Evolutionary conservation across 305 asterid genomes (phyloP).

Genomic region (Plantago rigida): DNA sequence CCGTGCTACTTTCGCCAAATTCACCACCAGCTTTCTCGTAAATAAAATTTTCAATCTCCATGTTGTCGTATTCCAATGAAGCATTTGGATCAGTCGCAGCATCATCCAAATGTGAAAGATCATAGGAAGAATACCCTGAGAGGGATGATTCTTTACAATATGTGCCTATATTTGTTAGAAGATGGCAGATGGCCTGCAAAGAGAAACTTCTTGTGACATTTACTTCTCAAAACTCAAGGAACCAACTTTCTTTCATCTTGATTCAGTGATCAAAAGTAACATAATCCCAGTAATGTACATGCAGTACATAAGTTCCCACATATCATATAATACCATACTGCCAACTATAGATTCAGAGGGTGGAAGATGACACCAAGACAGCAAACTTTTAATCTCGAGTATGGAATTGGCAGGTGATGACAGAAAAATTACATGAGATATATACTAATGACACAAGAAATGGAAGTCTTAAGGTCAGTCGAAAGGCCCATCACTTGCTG

Average conservation of each 20-base stretch:
- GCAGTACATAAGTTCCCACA: background rate
- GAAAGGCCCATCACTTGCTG: background rate
- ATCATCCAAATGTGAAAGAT: conserved; percentile 51
- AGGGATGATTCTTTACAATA: conserved; percentile 54
- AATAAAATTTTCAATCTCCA: conserved; percentile 57
- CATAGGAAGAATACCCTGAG: conserved; percentile 49
- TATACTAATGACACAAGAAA: too few relatives aligned
- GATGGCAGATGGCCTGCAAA: conserved; percentile 77
- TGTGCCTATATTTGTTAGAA: conserved; percentile 56
- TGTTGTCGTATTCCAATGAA: conserved; percentile 52
- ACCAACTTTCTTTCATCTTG: conserved; percentile 8
- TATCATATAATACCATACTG: too few relatives aligned
- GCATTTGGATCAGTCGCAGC: conserved; percentile 39
- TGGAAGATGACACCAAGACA: too few relatives aligned
- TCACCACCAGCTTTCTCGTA: conserved; percentile 44
- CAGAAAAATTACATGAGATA: background rate
- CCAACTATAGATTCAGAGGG: too few relatives aligned
- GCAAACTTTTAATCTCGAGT: too few relatives aligned
- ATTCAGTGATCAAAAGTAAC: conserved; percentile 3
- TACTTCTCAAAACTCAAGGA: conserved; percentile 1
- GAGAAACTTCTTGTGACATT: conserved; percentile 14
- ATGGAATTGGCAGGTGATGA: too few relatives aligned
- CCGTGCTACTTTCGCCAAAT: too few relatives aligned
- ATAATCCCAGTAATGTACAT: background rate
- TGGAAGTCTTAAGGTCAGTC: background rate